phyloP scores from a whole-genome alignment of 306 rosid genomes.

The Cajanus cajan region DNA sequence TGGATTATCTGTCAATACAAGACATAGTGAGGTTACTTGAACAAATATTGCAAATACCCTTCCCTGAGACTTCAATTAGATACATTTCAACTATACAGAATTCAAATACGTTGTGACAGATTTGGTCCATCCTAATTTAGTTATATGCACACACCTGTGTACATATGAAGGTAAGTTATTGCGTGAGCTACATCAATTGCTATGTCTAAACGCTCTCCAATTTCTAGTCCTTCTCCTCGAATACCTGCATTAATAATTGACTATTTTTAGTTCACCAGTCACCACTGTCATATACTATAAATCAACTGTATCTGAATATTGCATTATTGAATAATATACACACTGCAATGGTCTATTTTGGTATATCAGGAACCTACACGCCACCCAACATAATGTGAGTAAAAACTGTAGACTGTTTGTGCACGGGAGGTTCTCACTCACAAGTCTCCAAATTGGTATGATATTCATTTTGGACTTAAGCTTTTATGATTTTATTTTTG shows the following conservation, averaged over 20 bases:
- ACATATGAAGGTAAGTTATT: slow-evolving; percentile 91
- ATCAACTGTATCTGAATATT: background rate
- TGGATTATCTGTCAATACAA: slow-evolving; percentile 70
- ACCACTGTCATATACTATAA: background rate
- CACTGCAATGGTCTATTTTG: background rate
- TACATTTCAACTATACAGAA: background rate
- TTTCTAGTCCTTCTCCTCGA: slow-evolving; percentile 68
- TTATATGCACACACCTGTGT: slow-evolving; percentile 56
- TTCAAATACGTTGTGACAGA: background rate
- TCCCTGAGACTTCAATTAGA: background rate
- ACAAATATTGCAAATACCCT: background rate
- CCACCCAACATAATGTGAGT: no score
- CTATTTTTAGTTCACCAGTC: background rate
- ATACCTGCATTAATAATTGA: slow-evolving; percentile 49
- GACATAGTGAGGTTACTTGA: background rate
- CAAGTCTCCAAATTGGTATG: no score
- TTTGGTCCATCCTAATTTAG: background rate
- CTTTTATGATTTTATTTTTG: no score
- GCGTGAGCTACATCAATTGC: slow-evolving; percentile 98
- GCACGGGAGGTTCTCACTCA: no score
- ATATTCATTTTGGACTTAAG: no score
- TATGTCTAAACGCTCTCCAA: slow-evolving; percentile 79
- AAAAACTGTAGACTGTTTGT: no score
- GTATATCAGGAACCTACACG: background rate
- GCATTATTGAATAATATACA: background rate